Evolutionary conservation across 495 filamentous ascomycete genomes (phyloP).

Genomic region (Pseudotulostoma volvatum): DNA sequence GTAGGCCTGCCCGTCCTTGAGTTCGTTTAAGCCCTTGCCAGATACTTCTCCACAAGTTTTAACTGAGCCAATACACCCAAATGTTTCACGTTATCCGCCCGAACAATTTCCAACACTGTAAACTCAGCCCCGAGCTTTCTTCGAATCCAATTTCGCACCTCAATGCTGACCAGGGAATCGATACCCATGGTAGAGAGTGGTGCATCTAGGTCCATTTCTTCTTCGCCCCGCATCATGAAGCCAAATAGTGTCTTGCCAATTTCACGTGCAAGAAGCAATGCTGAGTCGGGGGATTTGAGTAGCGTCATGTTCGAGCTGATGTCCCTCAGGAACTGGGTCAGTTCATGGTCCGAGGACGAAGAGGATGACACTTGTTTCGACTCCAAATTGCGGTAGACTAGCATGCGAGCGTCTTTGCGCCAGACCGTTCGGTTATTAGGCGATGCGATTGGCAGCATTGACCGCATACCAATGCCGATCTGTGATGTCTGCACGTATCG

Average conservation of each 20-base stretch:
- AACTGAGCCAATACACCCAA: too few relatives aligned
- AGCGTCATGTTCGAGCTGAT: slow-evolving; percentile 3
- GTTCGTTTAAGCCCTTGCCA: too few relatives aligned
- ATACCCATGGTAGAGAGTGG: slow-evolving; percentile 15
- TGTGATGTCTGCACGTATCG: slow-evolving; percentile 2
- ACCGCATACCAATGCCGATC: slow-evolving; percentile 4
- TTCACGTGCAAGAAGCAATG: slow-evolving; percentile 6
- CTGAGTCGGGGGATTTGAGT: slow-evolving; percentile 1
- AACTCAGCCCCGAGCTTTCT: background rate
- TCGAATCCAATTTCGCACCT: slow-evolving; percentile 20
- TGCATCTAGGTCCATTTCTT: slow-evolving; percentile 14
- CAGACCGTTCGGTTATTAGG: slow-evolving; percentile 9
- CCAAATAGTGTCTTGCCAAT: slow-evolving; percentile 11
- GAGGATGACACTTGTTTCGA: background rate
- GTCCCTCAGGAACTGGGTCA: slow-evolving; percentile 6
- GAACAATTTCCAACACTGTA: background rate
- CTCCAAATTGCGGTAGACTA: slow-evolving; percentile 12
- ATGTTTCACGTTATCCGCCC: too few relatives aligned
- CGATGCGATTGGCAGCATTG: background rate
- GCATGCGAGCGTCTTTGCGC: slow-evolving; percentile 14
- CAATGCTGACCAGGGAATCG: slow-evolving; percentile 23
- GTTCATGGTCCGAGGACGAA: background rate
- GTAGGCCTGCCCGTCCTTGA: too few relatives aligned
- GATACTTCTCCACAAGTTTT: too few relatives aligned
- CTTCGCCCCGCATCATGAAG: slow-evolving; percentile 19